Conservation (phyloP, 2,329 filamentous ascomycete species). For the Phialophora macrospora region DNA sequence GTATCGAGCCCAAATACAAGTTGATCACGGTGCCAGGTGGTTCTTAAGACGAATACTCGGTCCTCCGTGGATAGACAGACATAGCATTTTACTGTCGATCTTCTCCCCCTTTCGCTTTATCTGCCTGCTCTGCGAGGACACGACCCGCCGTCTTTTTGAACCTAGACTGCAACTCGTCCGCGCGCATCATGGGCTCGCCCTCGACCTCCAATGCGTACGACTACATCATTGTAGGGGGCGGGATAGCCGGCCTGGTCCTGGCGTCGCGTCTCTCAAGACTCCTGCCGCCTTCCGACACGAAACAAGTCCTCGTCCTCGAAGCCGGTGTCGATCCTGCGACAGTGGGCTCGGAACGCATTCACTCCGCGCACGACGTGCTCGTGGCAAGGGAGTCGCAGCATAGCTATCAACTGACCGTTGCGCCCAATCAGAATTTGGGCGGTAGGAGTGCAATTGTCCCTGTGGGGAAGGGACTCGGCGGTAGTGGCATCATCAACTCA, state of each 20-base stretch:
- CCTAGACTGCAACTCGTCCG: neutral
- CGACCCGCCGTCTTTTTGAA: neutral
- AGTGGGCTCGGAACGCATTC: constrained; percentile 11
- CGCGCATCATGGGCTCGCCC: neutral
- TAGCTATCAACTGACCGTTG: constrained; percentile 15
- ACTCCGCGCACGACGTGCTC: neutral
- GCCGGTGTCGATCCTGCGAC: constrained; percentile 24
- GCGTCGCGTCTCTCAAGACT: constrained; percentile 29
- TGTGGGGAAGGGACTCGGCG: constrained; percentile 48
- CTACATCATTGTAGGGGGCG: constrained; percentile 34
- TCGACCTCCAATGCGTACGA: constrained; percentile 19
- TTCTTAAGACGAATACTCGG: neutral
- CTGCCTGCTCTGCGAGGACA: neutral
- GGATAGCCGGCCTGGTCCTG: constrained; percentile 28
- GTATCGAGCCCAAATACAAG: neutral
- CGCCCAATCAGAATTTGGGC: constrained; percentile 20
- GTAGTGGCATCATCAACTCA: constrained; percentile 51
- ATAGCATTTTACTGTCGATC: too few species aligned
- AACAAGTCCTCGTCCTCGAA: constrained; percentile 29
- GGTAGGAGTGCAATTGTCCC: constrained; percentile 10
- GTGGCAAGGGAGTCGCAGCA: constrained; percentile 15
- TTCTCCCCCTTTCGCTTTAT: too few species aligned
- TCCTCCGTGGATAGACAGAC: neutral
- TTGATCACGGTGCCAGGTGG: neutral
- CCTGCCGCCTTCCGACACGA: constrained; percentile 11